phyloP scores from a whole-genome alignment of 805 yeast genomes.

The Candida andamanensis region DNA sequence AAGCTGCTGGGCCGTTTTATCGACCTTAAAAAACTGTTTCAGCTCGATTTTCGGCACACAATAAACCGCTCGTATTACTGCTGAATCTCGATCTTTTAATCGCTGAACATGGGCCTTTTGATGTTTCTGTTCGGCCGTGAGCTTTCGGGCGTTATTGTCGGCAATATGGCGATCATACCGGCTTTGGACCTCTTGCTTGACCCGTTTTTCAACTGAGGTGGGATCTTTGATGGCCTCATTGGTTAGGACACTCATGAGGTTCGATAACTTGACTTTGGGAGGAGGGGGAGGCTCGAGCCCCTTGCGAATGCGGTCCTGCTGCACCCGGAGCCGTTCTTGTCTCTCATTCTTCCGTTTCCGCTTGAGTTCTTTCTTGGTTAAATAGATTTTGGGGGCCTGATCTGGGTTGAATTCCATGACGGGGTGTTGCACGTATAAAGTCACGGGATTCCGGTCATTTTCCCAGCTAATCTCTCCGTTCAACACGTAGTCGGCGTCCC shows the following conservation, averaged over 20 bases:
- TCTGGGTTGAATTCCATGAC: conserved; percentile 47
- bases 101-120: conserved; percentile 43
- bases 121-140: conserved; percentile 52
- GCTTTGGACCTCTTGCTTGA: conserved; percentile 60
- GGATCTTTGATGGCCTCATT: conserved; percentile 86
- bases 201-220: conserved; percentile 73
- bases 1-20: conserved; percentile 73
- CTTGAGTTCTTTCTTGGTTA: conserved; percentile 75
- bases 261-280: conserved; percentile 80
- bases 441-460: conserved; percentile 46
- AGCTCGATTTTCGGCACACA: conserved; percentile 45
- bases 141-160: conserved; percentile 57
- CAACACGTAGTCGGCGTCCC: conserved; percentile 66
- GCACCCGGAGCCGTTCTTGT: conserved; percentile 55
- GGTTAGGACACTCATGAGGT: conserved; percentile 81
- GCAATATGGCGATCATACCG: conserved; percentile 55
- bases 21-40: conserved; percentile 68
- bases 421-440: conserved; percentile 81
- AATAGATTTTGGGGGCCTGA: conserved; percentile 43
- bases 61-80: conserved; percentile 56
- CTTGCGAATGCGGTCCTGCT: conserved; percentile 69
- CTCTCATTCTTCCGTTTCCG: conserved; percentile 69
- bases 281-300: conserved; percentile 87
- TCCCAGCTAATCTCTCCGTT: conserved; percentile 21
- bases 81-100: conserved; percentile 46